These are phyloP conservation scores for Verticillium klebahnii DNA, from an alignment of 2,329 filamentous ascomycete genomes.

Conservation along the genomic window DNA sequence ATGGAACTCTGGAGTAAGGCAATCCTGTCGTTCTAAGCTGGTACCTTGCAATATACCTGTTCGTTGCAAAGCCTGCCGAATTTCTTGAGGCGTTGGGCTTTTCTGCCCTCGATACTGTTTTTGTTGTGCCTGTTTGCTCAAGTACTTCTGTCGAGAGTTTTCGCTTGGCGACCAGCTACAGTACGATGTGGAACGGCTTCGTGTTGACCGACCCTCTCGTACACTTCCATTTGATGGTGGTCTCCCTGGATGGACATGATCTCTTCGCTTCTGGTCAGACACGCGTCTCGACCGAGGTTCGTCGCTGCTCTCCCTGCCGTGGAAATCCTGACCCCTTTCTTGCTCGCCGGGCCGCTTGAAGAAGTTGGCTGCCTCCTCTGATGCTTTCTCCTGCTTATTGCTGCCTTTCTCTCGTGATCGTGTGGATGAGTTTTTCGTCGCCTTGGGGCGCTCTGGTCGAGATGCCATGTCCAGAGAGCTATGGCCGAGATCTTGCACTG, in stretches of 20 bases:
- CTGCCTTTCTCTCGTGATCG: slow-evolving; percentile 18
- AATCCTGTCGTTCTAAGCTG: not conserved
- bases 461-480: slow-evolving; percentile 13
- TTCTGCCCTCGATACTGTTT: not conserved
- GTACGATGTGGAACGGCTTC: slow-evolving; percentile 12
- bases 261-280: no score
- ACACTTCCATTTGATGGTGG: not conserved
- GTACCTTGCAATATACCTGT: not conserved
- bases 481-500: slow-evolving; percentile 8
- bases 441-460: not conserved
- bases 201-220: slow-evolving; percentile 1
- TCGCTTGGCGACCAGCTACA: slow-evolving; percentile 17
- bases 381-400: slow-evolving; percentile 19
- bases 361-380: slow-evolving; percentile 30
- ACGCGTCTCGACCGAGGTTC: no score
- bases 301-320: no score
- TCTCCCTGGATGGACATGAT: not conserved
- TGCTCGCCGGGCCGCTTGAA: slow-evolving; percentile 16
- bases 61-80: not conserved
- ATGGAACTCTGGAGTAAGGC: not conserved
- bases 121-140: not conserved
- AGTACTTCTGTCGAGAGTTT: not conserved
- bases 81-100: not conserved
- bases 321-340: no score
- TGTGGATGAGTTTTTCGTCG: slow-evolving; percentile 11